A percentile compares a stretch with the other conserved stretches of the same genome.
phyloP scores from a whole-genome alignment of 139 green algal species.

The Chara braunii region DNA sequence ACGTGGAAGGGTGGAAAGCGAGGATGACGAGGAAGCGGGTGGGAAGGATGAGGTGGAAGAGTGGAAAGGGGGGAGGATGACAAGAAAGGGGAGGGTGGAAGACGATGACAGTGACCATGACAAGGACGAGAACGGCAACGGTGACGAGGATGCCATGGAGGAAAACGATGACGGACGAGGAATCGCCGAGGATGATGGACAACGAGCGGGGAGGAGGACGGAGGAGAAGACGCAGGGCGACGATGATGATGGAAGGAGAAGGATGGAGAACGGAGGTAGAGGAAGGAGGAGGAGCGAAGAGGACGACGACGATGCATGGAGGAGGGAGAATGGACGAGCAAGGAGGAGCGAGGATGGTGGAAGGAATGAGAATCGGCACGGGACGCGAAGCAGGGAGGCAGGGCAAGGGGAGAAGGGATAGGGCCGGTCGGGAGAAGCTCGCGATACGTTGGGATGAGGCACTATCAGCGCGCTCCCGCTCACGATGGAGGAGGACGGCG shows the following conservation, averaged over 20 bases:
- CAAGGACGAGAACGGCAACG: background rate
- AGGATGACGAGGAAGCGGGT: too few species aligned
- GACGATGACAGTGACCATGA: too few species aligned
- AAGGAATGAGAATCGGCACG: background rate
- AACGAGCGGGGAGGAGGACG: background rate
- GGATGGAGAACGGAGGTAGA: background rate
- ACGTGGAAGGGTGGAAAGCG: too few species aligned
- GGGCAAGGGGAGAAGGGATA: background rate
- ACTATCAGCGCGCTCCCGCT: too few species aligned
- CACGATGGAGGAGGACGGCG: too few species aligned
- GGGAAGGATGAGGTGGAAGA: too few species aligned
- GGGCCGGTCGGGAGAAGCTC: too few species aligned
- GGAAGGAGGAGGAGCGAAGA: background rate
- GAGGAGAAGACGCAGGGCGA: background rate
- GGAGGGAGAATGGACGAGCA: conserved; percentile 6
- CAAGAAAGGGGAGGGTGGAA: too few species aligned
- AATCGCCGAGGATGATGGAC: background rate
- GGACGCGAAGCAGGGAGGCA: conserved; percentile 5
- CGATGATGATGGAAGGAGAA: background rate
- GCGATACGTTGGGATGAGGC: too few species aligned
- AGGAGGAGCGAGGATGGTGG: background rate
- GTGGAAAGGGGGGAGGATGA: too few species aligned
- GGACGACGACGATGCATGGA: background rate
- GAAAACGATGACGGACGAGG: background rate
- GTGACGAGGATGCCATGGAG: background rate